phyloP scores from a whole-genome alignment of 2,329 filamentous ascomycete species.

The Monosporascus sp. region DNA sequence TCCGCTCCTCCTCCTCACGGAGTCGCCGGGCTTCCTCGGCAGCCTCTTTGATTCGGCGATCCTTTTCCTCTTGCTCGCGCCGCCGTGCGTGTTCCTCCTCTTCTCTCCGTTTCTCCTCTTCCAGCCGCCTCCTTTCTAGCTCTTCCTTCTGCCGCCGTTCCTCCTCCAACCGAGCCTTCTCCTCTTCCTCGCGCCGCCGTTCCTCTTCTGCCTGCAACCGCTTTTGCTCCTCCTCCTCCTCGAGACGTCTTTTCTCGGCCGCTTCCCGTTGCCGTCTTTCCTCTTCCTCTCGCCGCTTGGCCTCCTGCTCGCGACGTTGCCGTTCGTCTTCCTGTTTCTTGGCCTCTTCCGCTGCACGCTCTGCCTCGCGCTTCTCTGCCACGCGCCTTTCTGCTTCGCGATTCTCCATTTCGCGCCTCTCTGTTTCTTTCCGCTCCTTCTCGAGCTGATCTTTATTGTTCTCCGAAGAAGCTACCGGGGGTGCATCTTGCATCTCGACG shows the following conservation, averaged over 20 bases:
- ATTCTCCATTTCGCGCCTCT: constrained; percentile 18
- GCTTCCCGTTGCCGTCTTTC: constrained; percentile 21
- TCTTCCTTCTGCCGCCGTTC: constrained; percentile 25
- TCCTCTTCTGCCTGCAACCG: constrained; percentile 31
- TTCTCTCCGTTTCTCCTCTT: constrained; percentile 32
- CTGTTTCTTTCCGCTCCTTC: constrained; percentile 31
- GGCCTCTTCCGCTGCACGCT: constrained; percentile 22
- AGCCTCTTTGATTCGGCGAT: constrained; percentile 42
- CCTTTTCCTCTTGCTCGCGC: constrained; percentile 40
- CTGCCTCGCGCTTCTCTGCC: constrained; percentile 22
- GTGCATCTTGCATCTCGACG: constrained; percentile 49
- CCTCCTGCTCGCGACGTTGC: constrained; percentile 31
- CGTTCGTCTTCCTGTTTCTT: constrained; percentile 30
- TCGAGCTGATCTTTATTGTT: constrained; percentile 26
- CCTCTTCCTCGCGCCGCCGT: constrained; percentile 33
- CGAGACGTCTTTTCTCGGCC: constrained; percentile 25
- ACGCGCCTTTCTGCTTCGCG: constrained; percentile 27
- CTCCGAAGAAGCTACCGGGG: constrained; percentile 18
- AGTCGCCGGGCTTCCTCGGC: constrained; percentile 44
- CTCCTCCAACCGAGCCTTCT: constrained; percentile 24
- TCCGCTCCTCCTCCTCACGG: constrained; percentile 47
- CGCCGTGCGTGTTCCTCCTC: constrained; percentile 32
- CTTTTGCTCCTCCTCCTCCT: constrained; percentile 22
- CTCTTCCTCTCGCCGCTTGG: constrained; percentile 29
- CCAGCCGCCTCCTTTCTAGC: constrained; percentile 19